Conservation (phyloP, 2,329 filamentous ascomycete genomes). For the Calonectria pauciramosa region DNA sequence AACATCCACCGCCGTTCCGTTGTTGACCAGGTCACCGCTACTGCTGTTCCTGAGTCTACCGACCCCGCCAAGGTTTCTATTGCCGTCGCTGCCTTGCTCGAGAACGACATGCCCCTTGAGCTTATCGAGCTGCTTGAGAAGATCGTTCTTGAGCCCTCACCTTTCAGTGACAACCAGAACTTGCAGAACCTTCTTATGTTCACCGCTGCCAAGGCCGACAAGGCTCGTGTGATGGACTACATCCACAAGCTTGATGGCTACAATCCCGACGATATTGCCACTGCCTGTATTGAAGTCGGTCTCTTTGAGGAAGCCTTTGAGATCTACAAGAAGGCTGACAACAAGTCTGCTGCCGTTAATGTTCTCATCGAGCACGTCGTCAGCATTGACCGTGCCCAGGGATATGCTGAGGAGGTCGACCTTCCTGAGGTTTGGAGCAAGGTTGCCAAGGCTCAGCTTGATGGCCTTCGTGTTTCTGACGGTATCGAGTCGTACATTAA, state of each 20-base stretch:
- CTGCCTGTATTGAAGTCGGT: conserved; percentile 93
- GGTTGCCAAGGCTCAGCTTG: conserved; percentile 97
- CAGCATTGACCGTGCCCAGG: conserved; percentile 96
- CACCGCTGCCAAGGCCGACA: conserved; percentile 96
- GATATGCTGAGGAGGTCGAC: conserved; percentile 95
- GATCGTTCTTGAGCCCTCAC: conserved; percentile 99
- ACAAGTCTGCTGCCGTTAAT: conserved; percentile 87
- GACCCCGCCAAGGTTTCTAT: conserved; percentile 96
- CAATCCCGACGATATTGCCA: conserved; percentile 91
- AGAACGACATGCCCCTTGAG: conserved; percentile 90
- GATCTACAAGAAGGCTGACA: conserved; percentile 97
- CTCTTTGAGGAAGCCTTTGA: conserved; percentile 97
- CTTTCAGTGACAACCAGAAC: conserved; percentile 97
- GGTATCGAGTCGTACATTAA: conserved; percentile 98
- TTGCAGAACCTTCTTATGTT: conserved; percentile 97
- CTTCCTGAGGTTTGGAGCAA: conserved; percentile 97
- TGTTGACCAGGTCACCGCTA: conserved; percentile 95
- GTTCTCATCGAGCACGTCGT: conserved; percentile 97
- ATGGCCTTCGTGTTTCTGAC: conserved; percentile 92
- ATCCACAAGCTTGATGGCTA: conserved; percentile 92
- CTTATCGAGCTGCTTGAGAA: conserved; percentile 98
- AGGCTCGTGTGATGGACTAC: conserved; percentile 94
- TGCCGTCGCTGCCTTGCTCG: conserved; percentile 93
- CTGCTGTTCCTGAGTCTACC: conserved; percentile 91
- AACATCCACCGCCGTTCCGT: conserved; percentile 95